Evolutionary conservation across 768 basidiomycete species (phyloP).

Genomic region (Auriscalpium vulgare): DNA sequence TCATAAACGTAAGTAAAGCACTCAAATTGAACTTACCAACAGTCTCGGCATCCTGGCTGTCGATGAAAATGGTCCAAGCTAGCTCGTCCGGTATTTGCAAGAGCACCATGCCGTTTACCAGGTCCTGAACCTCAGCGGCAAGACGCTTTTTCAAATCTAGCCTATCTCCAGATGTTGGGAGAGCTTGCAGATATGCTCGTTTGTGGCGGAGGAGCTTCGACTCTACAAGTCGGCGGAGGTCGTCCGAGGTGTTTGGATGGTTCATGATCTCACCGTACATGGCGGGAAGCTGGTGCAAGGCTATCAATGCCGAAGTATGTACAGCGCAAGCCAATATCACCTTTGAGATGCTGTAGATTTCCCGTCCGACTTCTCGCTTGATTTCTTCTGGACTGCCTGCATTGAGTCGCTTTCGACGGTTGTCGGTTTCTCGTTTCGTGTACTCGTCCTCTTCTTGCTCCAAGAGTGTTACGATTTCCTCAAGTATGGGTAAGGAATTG

Average conservation of each 20-base stretch:
- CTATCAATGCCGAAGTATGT: conserved; percentile 7
- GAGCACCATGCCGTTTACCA: conserved; percentile 70
- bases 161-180: conserved; percentile 38
- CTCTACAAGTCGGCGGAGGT: conserved; percentile 71
- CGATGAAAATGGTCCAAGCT: conserved; percentile 76
- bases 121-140: conserved; percentile 56
- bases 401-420: conserved; percentile 69
- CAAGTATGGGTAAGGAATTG: conserved; percentile 60
- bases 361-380: conserved; percentile 55
- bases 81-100: conserved; percentile 70
- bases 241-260: conserved; percentile 73
- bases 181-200: conserved; percentile 48
- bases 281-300: conserved; percentile 47
- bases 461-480: conserved; percentile 59
- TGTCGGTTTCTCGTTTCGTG: conserved; percentile 64
- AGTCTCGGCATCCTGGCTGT: conserved; percentile 59
- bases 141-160: conserved; percentile 36
- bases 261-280: conserved; percentile 77
- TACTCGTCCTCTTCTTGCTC: conserved; percentile 55
- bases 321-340: conserved; percentile 27
- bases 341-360: conserved; percentile 54
- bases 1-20: conserved; percentile 2
- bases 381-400: conserved; percentile 52
- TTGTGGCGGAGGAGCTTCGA: conserved; percentile 63
- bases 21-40: conserved; percentile 43